A percentile compares a stretch with the other conserved stretches of the same genome.
These are phyloP conservation scores for Marvania coccoides DNA, from an alignment of 139 green algal species.

Conservation along the genomic window DNA sequence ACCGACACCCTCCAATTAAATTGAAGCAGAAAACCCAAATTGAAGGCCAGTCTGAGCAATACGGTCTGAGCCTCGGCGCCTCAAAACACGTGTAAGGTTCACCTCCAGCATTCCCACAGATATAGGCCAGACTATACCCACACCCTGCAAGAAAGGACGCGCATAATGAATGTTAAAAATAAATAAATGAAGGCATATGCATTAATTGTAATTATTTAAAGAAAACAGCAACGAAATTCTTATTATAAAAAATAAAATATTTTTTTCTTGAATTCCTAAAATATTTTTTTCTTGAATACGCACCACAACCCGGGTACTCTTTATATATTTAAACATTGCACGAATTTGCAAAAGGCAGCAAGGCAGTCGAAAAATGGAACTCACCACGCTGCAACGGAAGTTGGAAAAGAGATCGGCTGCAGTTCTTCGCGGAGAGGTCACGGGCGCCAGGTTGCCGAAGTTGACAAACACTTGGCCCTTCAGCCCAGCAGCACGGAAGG, in stretches of 20 bases:
- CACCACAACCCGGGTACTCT: too few species aligned
- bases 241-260: not conserved
- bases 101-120: slow-evolving; percentile 25
- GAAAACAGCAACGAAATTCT: too few species aligned
- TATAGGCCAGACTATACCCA: slow-evolving; percentile 25
- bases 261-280: not conserved
- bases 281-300: too few species aligned
- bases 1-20: too few species aligned
- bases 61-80: slow-evolving; percentile 38
- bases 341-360: too few species aligned
- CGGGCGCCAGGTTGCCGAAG: slow-evolving; percentile 43
- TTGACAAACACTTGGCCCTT: slow-evolving; percentile 74
- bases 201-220: not conserved
- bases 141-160: slow-evolving; percentile 9
- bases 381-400: slow-evolving; percentile 56
- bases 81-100: slow-evolving; percentile 26
- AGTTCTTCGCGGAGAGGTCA: slow-evolving; percentile 10
- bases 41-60: slow-evolving; percentile 47
- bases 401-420: slow-evolving; percentile 23
- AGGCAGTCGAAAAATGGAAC: too few species aligned
- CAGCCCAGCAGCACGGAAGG: slow-evolving; percentile 31
- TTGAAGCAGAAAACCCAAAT: slow-evolving; percentile 54
- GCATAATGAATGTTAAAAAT: not conserved
- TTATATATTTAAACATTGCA: not conserved
- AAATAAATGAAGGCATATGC: not conserved